These are phyloP conservation scores for Trichoderma koningii DNA, from an alignment of 2,329 filamentous ascomycete genomes.

Conservation along the genomic window DNA sequence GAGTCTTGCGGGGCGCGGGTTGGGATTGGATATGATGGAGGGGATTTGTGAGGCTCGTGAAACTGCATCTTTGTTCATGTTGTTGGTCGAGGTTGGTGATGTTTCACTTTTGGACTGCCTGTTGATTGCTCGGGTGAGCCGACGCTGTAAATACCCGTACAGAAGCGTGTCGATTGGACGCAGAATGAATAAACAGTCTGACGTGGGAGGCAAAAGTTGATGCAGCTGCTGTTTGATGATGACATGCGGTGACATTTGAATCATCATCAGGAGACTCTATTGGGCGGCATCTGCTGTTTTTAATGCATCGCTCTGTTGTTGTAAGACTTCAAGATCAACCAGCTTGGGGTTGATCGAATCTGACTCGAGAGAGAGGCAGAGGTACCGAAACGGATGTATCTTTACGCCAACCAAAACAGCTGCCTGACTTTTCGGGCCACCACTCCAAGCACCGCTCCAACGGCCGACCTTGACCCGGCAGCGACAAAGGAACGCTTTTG, in stretches of 20 bases:
- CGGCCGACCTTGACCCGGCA: conserved; percentile 26
- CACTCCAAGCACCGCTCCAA: neutral
- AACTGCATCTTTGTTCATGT: neutral
- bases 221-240: neutral
- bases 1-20: conserved; percentile 9
- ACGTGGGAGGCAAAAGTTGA: neutral
- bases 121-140: neutral
- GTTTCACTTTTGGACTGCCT: neutral
- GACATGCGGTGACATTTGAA: neutral
- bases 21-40: neutral
- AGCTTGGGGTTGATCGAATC: neutral
- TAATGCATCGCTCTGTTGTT: too few relatives aligned
- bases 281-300: too few relatives aligned
- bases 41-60: neutral
- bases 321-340: too few relatives aligned
- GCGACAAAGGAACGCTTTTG: neutral
- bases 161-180: neutral
- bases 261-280: neutral
- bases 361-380: too few relatives aligned
- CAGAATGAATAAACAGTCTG: neutral
- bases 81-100: neutral
- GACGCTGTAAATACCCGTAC: neutral
- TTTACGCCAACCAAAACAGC: neutral
- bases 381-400: neutral
- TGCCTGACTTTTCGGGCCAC: conserved; percentile 20